Evolutionary conservation across 345 rosid species (phyloP), one percentile per base, ranked within the genome.

Genomic region (Corchorus olitorius): DNA sequence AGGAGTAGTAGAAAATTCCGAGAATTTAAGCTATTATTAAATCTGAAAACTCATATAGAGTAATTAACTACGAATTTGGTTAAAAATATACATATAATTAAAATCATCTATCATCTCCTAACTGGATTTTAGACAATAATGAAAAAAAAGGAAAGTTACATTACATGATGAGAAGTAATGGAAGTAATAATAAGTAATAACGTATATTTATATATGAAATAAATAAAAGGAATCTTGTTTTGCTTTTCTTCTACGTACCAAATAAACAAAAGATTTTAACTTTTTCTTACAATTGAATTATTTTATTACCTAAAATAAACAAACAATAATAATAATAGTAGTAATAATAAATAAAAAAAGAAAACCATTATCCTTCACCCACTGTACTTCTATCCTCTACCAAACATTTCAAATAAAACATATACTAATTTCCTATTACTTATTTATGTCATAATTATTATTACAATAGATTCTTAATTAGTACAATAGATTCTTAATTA

Each of bases 221-320:
- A 41, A n/a, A 41, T 41, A 34, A 50, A 27, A 72, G 22, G 77
- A 76, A 76, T 72, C 73, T 72, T 52, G 33, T 75, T 59, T 80
- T 76, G 77, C 83, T 80, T 76, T 76, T 50, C 76, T 53, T 76
- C 65, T 59, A 72, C 56, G 80, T 49, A 76, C 83, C 77, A 49
- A n/a, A 34, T 41, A n/a, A 53, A 54, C 5, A 64, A 45, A 19
- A 60, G 49, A 4, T 7, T 16, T 34, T 55, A 56, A 15, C 16
- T 22, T 78, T 72, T 70, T 37, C 35, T 0, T 64, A 20, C 45
- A 33, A 65, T 15, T 2, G 39, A 64, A 60, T 41, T 70, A 66
- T 41, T 70, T 70, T 48, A 45, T 46, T 12, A 70, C 54, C 35
- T 19, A 50, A 77, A 49, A 22, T 49, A 54, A 52, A 45, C 8